Base-by-base conservation (phyloP, 768 basidiomycete genomes). In the Lactarius hengduanensis region DNA sequence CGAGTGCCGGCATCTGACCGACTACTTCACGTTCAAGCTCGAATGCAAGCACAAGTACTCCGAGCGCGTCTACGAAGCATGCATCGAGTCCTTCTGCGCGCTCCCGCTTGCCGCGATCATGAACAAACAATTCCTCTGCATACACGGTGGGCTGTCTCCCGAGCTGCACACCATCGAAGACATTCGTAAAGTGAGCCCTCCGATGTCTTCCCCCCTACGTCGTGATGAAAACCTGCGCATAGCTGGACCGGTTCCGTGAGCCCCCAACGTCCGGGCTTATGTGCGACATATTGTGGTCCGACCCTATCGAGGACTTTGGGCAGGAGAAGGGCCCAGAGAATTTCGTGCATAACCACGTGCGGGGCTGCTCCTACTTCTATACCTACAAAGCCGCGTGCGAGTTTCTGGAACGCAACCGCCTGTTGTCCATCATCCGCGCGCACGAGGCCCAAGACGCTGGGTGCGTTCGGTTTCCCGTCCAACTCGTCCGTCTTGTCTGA, bases 41-140 rank as follows among this genome's bases (percentile, higher is more conserved):
- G 96, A 98, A 81, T 97, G 96, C 82, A 96, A 96, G 79, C 97
- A 98, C 83, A 99, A 98, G 80, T 99, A 99, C 78, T 94, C 94
- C 15, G 96, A 98, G 72, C 87, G 87, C 28, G 85, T 99, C 66
- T 99, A 99, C 75, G 94, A 99, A 66, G 94, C 94, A 26, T 96
- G 93, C 83, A 94, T 98, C 92, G 90, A 96, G 26, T 93, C 93
- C 0, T 98, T 99, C 82, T 98, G 96, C 74, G 84, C 91, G 0
- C 84, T 99, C 1, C 97, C 97, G 2, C 84, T 99, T 13, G 96
- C 96, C 0, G 97, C 97, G 38, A 78, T 99, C 73, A 98, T 98
- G 96, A 99, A 99, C 82, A 98, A 98, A 76, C 97, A 98, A 77
- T 99, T 99, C 78, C 80, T 98, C 53, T 99, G 96, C 78, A 96